phyloP scores from a whole-genome alignment of 164 flowering plant species.

The Akebia trifoliata region DNA sequence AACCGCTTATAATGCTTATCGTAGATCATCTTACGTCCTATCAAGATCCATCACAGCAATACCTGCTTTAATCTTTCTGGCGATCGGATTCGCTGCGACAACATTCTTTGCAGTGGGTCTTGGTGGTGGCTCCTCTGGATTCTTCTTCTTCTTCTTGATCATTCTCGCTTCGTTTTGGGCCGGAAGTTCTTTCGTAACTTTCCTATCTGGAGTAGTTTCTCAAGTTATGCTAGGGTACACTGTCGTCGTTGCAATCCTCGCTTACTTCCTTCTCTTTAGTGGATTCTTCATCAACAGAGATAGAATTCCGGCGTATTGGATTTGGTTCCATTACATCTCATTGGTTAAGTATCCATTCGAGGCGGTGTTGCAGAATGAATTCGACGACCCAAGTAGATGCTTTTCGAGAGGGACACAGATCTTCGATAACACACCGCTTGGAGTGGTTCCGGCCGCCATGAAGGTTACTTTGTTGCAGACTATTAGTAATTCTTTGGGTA shows the following conservation, averaged over 20 bases:
- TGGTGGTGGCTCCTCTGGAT: conserved; percentile 62
- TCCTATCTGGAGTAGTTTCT: conserved; percentile 73
- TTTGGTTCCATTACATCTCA: conserved; percentile 91
- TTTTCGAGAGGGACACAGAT: conserved; percentile 73
- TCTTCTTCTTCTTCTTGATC: conserved; percentile 56
- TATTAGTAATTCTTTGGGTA: conserved; percentile 46
- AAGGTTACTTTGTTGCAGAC: conserved; percentile 41
- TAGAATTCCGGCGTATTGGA: conserved; percentile 76
- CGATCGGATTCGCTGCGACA: conserved; percentile 52
- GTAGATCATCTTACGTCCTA: conserved; percentile 79
- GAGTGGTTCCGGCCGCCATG: conserved; percentile 32
- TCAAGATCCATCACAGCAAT: conserved; percentile 58
- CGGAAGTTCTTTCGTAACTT: conserved; percentile 87
- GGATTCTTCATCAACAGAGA: conserved; percentile 86
- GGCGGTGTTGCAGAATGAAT: conserved; percentile 72
- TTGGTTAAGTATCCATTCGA: conserved; percentile 86
- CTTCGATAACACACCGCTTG: conserved; percentile 78
- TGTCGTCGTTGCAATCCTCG: conserved; percentile 70
- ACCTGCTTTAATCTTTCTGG: conserved; percentile 60
- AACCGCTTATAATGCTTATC: conserved; percentile 90
- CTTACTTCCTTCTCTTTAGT: conserved; percentile 84
- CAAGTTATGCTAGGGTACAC: conserved; percentile 84
- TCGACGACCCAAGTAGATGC: conserved; percentile 48
- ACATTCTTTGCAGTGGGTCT: conserved; percentile 84
- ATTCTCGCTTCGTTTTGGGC: conserved; percentile 89